phyloP scores from a whole-genome alignment of 2,329 filamentous ascomycete genomes.

The Apiospora pterosperma region DNA sequence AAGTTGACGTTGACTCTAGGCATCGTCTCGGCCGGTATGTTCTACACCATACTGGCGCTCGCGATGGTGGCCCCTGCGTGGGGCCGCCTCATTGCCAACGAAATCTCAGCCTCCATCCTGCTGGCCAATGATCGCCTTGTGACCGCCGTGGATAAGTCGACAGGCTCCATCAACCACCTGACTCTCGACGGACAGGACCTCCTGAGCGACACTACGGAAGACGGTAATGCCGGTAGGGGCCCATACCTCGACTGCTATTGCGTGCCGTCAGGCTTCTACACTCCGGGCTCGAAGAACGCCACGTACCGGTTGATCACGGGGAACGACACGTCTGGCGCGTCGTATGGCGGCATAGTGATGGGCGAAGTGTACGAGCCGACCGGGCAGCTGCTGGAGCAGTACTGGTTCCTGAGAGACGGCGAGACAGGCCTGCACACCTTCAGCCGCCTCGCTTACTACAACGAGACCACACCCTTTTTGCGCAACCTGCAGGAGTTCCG shows the following conservation, averaged over 20 bases:
- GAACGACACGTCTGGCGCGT: slow-evolving; percentile 43
- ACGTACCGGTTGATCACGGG: slow-evolving; percentile 49
- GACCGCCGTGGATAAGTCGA: slow-evolving; percentile 32
- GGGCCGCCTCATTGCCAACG: slow-evolving; percentile 26
- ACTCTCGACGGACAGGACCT: slow-evolving; percentile 42
- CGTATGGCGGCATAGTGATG: slow-evolving; percentile 58
- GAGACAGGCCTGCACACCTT: slow-evolving; percentile 63
- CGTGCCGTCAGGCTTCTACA: slow-evolving; percentile 56
- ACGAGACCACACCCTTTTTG: slow-evolving; percentile 51
- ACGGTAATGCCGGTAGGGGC: slow-evolving; percentile 43
- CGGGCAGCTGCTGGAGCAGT: slow-evolving; percentile 58
- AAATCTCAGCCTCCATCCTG: slow-evolving; percentile 29
- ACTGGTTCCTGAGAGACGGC: slow-evolving; percentile 60
- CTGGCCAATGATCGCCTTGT: slow-evolving; percentile 36
- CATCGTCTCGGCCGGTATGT: neutral
- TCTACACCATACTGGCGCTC: neutral
- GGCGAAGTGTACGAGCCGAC: slow-evolving; percentile 55
- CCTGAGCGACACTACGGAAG: slow-evolving; percentile 41
- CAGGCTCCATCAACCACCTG: slow-evolving; percentile 33
- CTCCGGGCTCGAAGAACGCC: slow-evolving; percentile 47
- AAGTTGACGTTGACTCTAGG: neutral
- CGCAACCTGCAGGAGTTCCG: slow-evolving; percentile 59
- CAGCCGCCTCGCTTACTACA: slow-evolving; percentile 57
- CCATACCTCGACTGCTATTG: slow-evolving; percentile 65
- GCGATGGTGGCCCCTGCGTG: neutral